Percentiles rank a stretch among this genome's conserved stretches.
phyloP scores from a whole-genome alignment of 257 asterid species.

The Solanum clarkiae region DNA sequence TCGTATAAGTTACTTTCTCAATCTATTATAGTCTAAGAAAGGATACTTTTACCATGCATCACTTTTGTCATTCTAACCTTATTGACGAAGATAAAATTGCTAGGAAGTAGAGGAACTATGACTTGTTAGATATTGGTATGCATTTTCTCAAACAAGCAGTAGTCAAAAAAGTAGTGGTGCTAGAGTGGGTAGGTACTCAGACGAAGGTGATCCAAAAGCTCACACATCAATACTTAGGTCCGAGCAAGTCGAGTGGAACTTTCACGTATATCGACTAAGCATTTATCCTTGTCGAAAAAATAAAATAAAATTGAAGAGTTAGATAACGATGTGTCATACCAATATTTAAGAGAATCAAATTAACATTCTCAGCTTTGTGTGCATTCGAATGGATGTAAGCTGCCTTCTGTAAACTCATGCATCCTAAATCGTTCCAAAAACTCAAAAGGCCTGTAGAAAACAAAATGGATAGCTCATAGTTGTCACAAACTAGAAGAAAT shows the following conservation, averaged over 20 bases:
- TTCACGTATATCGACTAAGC: not conserved
- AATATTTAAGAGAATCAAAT: not conserved
- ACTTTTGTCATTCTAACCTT: not conserved
- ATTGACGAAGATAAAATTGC: not conserved
- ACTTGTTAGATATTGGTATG: not conserved
- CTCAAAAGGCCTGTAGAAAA: conserved; percentile 71
- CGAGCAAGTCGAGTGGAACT: not conserved
- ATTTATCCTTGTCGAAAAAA: not conserved
- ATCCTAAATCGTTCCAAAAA: conserved; percentile 76
- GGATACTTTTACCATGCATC: not conserved
- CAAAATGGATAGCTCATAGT: not conserved
- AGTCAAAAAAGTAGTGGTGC: not conserved
- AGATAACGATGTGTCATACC: not conserved
- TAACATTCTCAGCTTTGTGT: conserved; percentile 52
- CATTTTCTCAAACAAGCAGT: not conserved
- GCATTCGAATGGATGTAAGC: conserved; percentile 92
- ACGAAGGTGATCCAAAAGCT: not conserved
- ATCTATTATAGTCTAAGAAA: not conserved
- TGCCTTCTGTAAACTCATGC: conserved; percentile 88
- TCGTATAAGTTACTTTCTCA: not conserved
- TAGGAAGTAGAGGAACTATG: not conserved
- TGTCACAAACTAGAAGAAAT: not conserved
- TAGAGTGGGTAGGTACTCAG: not conserved
- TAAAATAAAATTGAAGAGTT: not conserved
- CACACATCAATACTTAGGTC: not conserved